Base-by-base conservation (phyloP, 805 yeast species). In the Monosporozyma siamensis region DNA sequence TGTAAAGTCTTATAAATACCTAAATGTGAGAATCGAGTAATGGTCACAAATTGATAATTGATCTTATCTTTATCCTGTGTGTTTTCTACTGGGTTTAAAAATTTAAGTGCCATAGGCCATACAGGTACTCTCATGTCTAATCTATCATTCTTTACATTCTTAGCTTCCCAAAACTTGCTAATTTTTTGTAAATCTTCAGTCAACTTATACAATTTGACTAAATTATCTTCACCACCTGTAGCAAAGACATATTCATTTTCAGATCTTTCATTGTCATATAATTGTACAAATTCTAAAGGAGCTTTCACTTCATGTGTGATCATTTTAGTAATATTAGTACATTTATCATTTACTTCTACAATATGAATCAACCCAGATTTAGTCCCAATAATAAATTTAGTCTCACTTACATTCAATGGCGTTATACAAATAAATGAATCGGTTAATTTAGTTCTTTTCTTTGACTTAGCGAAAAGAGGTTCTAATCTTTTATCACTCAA, bases 71-170 rank as follows among this genome's bases (percentile, higher is more conserved):
- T 41, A 25, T 63, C 55, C 15, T 49, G 42, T 6, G 45, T 21
- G 15, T 30, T 34, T 2, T 2, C 24, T 11, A 56, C 18, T 50
- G 37, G 71, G 4, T 49, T 30, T 24, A 61, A 39, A 58, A 37
- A 87, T 69, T 43, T 72, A 24, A 61, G 70, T 4, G 78, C 73
- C 31, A 86, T 72, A 15, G 66, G 66, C 84, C 94, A 82, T 9
- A 90, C 74, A 4, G 95, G 95, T 6, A 80, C 92, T 45, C 88
- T 72, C 48, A 92, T 65, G 52, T 84, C 94, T 23, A 90, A 64
- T 48, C 73, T 75, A 62, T 82, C 84, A 52, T 85, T 80, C 46
- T 81, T 77, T n/a, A 87, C 95, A 59, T 87, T 87, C 56, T 83
- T 83, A 2, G 82, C 95, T 49, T 73, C 70, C 71, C 82, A 89